Evolutionary conservation across 495 filamentous ascomycete species (phyloP), one percentile per base, ranked within the genome.

Genomic region (Cetradonia linearis): DNA sequence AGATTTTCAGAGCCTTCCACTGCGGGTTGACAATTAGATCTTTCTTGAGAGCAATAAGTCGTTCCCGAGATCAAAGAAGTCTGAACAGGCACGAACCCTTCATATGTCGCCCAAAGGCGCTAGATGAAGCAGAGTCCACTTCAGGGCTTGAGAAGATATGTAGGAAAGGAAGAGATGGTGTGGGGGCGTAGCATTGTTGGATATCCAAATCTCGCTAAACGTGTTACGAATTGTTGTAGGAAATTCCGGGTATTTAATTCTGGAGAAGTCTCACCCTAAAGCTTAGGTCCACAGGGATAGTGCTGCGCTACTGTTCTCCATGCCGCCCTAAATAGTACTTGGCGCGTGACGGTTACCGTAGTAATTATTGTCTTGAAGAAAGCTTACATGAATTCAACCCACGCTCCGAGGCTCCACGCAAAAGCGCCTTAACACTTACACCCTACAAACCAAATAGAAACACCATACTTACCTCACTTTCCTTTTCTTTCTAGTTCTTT

Each of bases 1-100:
- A 56, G 25, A 36, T 42, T 56, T 34, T 42, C 54, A 56, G 54
- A 56, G 36, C 36, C 54, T 56, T 56, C 34, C 54, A 56, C 54
- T 27, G 27, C 28, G 38, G 36, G 20, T 5, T 14, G 34, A 2
- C 18, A 11, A 28, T 33, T 56, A 25, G 13, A 16, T 40, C 7
- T 31, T 13, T 9, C 31, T 44, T 30, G 30, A 52, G 30, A 14
- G 13, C 14, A 8, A 13, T 25, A 56, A 5, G 2, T 27, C 13
- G 13, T 28, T 28, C 27, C 13, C 11, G 13, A 42, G 48, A 56
- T 9, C 1, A 30, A 56, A 34, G 25, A 28, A 18, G 14, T 25
- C 5, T 3, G 42, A 46, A 20, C 25, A 5, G 34, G 34, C 16
- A 30, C 14, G 11, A 13, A 3, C 5, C 36, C 16, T 31, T 16